These are phyloP conservation scores for Elymus sibiricus DNA, from an alignment of 176 grass and related monocot genomes.

Conservation along the genomic window DNA sequence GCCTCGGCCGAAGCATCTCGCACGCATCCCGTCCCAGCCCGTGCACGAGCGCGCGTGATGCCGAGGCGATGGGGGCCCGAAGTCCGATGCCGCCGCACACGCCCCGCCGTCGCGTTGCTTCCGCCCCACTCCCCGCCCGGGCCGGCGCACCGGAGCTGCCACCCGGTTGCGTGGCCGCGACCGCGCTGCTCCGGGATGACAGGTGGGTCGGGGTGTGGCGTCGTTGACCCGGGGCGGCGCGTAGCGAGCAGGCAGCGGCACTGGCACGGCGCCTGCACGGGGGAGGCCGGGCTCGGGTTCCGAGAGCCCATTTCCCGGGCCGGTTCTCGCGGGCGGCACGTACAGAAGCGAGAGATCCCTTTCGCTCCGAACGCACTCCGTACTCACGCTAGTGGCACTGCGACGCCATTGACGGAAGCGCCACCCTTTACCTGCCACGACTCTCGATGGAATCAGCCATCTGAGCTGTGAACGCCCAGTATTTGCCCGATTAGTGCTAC, in stretches of 20 bases:
- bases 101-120: neutral
- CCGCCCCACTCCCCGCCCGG: neutral
- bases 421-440: neutral
- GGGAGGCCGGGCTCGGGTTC: neutral
- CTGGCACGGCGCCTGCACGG: neutral
- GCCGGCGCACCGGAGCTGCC: neutral
- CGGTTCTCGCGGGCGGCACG: neutral
- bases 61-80: neutral
- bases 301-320: neutral
- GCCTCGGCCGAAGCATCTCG: neutral
- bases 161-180: neutral
- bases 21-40: neutral
- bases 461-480: neutral
- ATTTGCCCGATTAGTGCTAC: neutral
- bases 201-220: neutral
- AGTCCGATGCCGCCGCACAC: neutral
- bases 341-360: neutral
- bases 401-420: neutral
- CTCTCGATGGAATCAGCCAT: neutral
- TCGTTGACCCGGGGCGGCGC: constrained; percentile 10
- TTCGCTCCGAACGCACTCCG: neutral
- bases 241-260: neutral
- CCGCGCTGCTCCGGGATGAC: too few relatives aligned
- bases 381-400: too few relatives aligned
- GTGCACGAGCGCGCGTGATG: neutral